Evolutionary conservation across 495 filamentous ascomycete species (phyloP), one percentile per base, ranked within the genome.

Genomic region (Xylaria grammica): DNA sequence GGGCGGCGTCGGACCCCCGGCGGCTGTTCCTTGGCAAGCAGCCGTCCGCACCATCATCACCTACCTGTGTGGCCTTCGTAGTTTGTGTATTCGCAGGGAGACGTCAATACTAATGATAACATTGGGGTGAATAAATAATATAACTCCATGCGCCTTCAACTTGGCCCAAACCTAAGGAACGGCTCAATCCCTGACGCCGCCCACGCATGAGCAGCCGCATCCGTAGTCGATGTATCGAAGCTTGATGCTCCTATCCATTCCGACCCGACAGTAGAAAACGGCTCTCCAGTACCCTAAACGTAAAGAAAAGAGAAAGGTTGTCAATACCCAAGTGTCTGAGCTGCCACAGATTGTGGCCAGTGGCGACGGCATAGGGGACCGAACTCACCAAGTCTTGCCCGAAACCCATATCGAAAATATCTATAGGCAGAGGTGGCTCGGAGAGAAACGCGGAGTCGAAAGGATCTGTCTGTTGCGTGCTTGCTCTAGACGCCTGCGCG

Each of bases 311-410:
- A 30, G 17, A 30, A 30, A 8, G 15, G 49, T 7, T 51, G 49
- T 51, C 7, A 51, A 19, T 19, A 30, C 26, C 30, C 26, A 15
- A 30, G 22, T n/a, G 19, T 27, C 13, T 51, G 1, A n/a, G n/a
- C n/a, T n/a, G n/a, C n/a, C n/a, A n/a, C n/a, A n/a, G n/a, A n/a
- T n/a, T n/a, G n/a, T n/a, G n/a, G n/a, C n/a, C n/a, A n/a, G n/a
- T n/a, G n/a, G n/a, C n/a, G n/a, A 27, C 45, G 11, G 6, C 10
- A 4, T 11, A 26, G 10, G 11, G 46, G 46, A n/a, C 24, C 13
- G 27, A 19, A 30, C 52, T 55, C 15, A 55, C 52, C 52, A 55
- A 7, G 11, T 55, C 32, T 24, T 55, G 32, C 32, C 17, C 49
- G 1, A n/a, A n/a, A 2, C 15, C 3, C 6, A 55, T 22, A 10